These are phyloP conservation scores for Solanum hybrid DNA, from an alignment of 305 asterid genomes.

Conservation along the genomic window DNA sequence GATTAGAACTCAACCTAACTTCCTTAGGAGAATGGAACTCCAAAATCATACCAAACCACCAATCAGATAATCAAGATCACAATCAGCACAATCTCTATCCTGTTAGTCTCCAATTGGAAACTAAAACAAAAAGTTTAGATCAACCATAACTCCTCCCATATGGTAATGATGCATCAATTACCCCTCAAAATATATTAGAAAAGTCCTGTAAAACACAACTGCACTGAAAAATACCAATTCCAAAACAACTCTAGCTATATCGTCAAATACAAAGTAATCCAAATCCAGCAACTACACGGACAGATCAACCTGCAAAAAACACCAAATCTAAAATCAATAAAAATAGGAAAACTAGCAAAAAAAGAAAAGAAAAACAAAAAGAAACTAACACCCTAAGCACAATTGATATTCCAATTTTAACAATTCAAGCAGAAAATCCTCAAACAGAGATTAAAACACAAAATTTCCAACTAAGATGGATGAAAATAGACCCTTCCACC, in stretches of 20 bases:
- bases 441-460: background rate
- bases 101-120: background rate
- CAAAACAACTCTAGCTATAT: conserved; percentile 5
- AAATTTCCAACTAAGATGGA: background rate
- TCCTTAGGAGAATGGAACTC: background rate
- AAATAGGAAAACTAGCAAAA: background rate
- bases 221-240: conserved; percentile 11
- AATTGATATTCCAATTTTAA: background rate
- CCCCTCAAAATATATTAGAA: conserved; percentile 12
- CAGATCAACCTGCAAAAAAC: conserved; percentile 12
- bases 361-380: background rate
- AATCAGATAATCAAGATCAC: background rate
- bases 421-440: background rate
- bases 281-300: conserved; percentile 8
- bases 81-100: background rate
- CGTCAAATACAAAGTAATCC: background rate
- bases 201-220: conserved; percentile 9
- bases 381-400: background rate
- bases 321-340: background rate
- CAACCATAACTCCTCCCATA: conserved; percentile 14
- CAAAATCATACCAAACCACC: conserved; percentile 1
- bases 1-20: background rate
- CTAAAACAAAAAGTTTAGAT: conserved; percentile 17
- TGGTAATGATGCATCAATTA: conserved; percentile 17
- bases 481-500: background rate